Percentiles rank a stretch among this genome's conserved stretches.
phyloP scores from a whole-genome alignment of 345 rosid species.

The Abelmoschus esculentus region DNA sequence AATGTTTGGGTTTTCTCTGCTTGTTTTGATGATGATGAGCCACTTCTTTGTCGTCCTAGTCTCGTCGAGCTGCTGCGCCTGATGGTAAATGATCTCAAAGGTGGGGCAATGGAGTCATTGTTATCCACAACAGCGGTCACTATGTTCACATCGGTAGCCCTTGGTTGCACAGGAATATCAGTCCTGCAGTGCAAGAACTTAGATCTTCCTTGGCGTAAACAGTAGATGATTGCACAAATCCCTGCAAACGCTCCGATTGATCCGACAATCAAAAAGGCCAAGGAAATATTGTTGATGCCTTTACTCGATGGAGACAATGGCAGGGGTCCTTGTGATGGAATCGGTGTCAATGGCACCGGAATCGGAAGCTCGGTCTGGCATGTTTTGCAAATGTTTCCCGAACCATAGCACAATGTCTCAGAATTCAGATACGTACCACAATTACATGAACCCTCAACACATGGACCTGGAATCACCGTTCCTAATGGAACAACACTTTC shows the following conservation, averaged over 20 bases:
- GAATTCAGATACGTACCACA: constrained; percentile 48
- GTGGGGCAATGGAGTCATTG: constrained; percentile 14
- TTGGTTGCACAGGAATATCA: constrained; percentile 14
- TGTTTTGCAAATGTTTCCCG: constrained; percentile 42
- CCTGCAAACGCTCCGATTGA: constrained; percentile 42
- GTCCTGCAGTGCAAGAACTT: constrained; percentile 13
- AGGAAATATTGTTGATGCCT: constrained; percentile 19
- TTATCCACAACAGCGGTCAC: background rate
- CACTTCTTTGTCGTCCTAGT: constrained; percentile 28
- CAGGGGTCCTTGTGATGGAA: constrained; percentile 3
- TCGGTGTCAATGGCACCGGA: constrained; percentile 35
- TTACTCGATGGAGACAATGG: constrained; percentile 11
- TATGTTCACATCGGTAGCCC: background rate
- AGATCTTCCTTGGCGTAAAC: constrained; percentile 21
- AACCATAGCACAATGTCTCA: constrained; percentile 36
- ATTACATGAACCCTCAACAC: constrained; percentile 36
- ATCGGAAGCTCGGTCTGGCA: constrained; percentile 42
- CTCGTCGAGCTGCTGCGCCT: constrained; percentile 25
- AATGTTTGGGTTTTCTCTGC: constrained; percentile 30
- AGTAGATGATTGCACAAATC: constrained; percentile 29
- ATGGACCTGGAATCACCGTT: constrained; percentile 46
- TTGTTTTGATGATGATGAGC: constrained; percentile 34
- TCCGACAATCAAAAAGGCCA: constrained; percentile 34
- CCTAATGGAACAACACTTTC: constrained; percentile 25
- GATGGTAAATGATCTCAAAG: constrained; percentile 18